A percentile compares a stretch with the other conserved stretches of the same genome.
Evolutionary conservation across 208 protist species (phyloP).

Genomic region (Leishmania gerbilli): DNA sequence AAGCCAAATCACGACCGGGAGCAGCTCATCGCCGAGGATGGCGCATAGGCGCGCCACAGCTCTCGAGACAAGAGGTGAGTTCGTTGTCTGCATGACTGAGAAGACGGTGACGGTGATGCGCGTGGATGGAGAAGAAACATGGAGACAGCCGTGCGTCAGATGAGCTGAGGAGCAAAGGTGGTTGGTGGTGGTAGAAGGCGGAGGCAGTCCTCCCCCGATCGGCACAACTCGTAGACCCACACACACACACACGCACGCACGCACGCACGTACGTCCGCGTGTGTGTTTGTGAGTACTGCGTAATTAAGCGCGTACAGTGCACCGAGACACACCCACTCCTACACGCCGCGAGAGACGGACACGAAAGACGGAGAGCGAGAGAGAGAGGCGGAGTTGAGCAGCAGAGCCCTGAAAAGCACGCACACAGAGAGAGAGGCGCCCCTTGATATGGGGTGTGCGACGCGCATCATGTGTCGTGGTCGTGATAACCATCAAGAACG

Average conservation of each 20-base stretch:
- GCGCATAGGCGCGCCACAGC: neutral
- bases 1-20: constrained; percentile 26
- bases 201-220: neutral
- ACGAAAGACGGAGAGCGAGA: neutral
- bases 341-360: neutral
- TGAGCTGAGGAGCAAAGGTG: neutral
- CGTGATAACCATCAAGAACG: neutral
- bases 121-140: neutral
- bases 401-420: neutral
- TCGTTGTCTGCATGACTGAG: neutral
- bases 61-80: neutral
- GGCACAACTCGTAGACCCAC: neutral
- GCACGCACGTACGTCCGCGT: neutral
- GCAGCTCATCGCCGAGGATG: constrained; percentile 26
- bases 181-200: neutral
- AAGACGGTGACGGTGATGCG: neutral
- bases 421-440: neutral
- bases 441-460: neutral
- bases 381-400: neutral
- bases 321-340: neutral
- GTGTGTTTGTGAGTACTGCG: neutral
- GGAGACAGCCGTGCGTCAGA: neutral
- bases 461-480: neutral
- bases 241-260: neutral
- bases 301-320: neutral